phyloP scores from a whole-genome alignment of 352 stramenopile species.

The Lagenidium sp. region DNA sequence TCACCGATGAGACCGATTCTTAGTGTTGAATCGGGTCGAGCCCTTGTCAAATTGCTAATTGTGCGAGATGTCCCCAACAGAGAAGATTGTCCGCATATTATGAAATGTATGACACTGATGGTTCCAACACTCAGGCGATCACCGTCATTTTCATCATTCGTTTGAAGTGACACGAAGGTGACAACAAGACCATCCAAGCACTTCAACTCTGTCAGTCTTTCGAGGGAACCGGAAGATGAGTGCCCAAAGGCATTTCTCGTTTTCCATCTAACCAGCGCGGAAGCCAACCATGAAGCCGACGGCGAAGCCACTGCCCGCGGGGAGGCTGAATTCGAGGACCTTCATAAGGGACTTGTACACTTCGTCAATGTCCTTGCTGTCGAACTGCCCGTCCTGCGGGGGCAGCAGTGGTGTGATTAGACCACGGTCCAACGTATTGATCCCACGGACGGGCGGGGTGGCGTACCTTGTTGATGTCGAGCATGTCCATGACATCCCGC shows the following conservation, averaged over 20 bases:
- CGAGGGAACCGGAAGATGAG: too few species aligned
- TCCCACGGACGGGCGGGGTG: background rate
- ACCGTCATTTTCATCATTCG: too few species aligned
- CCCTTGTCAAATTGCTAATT: too few species aligned
- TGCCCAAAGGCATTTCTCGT: too few species aligned
- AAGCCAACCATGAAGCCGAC: constrained; percentile 72
- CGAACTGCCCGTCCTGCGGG: constrained; percentile 51
- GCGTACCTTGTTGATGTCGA: constrained; percentile 76
- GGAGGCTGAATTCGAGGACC: constrained; percentile 70
- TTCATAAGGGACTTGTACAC: constrained; percentile 73
- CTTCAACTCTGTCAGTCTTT: constrained; percentile 18
- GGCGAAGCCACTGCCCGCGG: constrained; percentile 64
- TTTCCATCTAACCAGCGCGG: constrained; percentile 58
- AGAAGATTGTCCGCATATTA: too few species aligned
- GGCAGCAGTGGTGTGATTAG: background rate
- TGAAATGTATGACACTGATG: too few species aligned
- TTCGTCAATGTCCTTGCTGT: constrained; percentile 69
- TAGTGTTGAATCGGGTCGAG: too few species aligned
- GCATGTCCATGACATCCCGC: constrained; percentile 50
- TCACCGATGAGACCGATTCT: too few species aligned
- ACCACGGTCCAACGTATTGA: background rate
- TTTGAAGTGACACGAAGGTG: background rate
- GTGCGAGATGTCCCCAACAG: too few species aligned
- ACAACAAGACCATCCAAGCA: too few species aligned
- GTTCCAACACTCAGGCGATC: too few species aligned